A percentile compares a stretch with the other conserved stretches of the same genome.
Conservation (phyloP, 1,284 basidiomycete genomes). For the Mixia osmundae region DNA sequence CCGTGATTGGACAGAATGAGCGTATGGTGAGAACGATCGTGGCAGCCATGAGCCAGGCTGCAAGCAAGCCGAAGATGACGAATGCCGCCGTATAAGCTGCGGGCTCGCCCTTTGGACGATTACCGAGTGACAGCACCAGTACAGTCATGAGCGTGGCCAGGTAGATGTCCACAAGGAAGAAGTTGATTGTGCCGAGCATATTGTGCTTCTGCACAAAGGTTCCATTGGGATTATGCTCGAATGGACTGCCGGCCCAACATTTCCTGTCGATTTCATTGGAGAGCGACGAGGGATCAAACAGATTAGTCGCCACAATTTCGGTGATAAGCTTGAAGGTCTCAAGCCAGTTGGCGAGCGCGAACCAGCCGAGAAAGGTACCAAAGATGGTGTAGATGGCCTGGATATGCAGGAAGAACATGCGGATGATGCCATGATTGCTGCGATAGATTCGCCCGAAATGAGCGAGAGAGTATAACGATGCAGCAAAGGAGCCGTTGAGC, state of each 20-base stretch:
- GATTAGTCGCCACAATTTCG: constrained; percentile 6
- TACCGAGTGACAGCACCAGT: constrained; percentile 75
- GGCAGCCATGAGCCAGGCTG: constrained; percentile 50
- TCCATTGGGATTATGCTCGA: constrained; percentile 2
- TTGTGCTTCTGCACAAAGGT: constrained; percentile 7
- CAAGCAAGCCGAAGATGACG: constrained; percentile 30
- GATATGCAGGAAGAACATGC: constrained; percentile 50
- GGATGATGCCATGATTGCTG: constrained; percentile 36
- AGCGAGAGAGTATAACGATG: constrained; percentile 79
- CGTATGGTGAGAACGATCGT: constrained; percentile 58
- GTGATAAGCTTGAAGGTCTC: constrained; percentile 6
- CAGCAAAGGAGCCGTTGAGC: constrained; percentile 93
- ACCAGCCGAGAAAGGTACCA: constrained; percentile 21
- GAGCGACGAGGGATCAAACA: too few relatives aligned
- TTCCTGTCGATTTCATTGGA: too few relatives aligned
- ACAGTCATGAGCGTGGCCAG: too few relatives aligned
- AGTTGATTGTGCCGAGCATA: constrained; percentile 2
- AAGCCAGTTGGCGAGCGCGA: constrained; percentile 12
- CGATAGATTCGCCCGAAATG: constrained; percentile 55
- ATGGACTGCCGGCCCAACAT: constrained; percentile 6
- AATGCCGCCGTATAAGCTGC: constrained; percentile 57
- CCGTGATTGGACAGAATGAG: constrained; percentile 32
- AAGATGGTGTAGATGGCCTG: constrained; percentile 40
- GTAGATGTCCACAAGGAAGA: constrained; percentile 5
- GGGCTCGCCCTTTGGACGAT: constrained; percentile 84